Evolutionary conservation across 1,284 basidiomycete species (phyloP), one percentile per base, ranked within the genome.

Genomic region (Golubevia pallescens): DNA sequence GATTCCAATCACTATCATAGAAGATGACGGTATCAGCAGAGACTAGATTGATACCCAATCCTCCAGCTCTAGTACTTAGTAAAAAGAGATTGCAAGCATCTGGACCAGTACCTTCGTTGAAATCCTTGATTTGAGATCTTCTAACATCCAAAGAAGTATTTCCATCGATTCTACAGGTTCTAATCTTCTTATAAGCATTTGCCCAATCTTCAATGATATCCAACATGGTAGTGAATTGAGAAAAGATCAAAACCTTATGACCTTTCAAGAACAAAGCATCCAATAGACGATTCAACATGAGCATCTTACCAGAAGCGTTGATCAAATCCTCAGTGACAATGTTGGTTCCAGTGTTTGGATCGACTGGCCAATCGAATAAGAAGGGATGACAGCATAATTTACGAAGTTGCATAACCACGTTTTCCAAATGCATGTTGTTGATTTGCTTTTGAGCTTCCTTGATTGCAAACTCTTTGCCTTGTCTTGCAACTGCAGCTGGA

Each of bases 11-110:
- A 78, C 94, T 93, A 79, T 97, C 95, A 79, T 95, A 97, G 86
- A 95, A 94, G 65, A 95, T 93, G 65, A 95, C 93, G 0, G 93
- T 95, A 81, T 99, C 96, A 0, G 96, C 96, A 0, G 93, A 93
- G 2, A 93, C 92, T 59, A 99, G 89, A 80, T 96, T 97, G 81
- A 98, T 92, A 10, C 78, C 84, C 23, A 97, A 86, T 0, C 96
- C 96, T 16, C 95, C 96, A 0, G 95, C 93, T 14, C 95, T 89
- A 0, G 96, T 99, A 74, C 93, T 94, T 24, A 99, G 89, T 34
- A 98, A 86, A 88, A 98, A 99, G 16, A 99, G 87, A 34, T 89
- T 88, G 1, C 93, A 92, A 0, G 91, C 92, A 66, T 82, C 73
- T 3, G 85, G 86, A 51, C 92, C 88, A 0, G 90, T 91, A n/a